These are phyloP conservation scores for Helenozyma rhizophorensis DNA, from an alignment of 805 yeast genomes.

Conservation along the genomic window DNA sequence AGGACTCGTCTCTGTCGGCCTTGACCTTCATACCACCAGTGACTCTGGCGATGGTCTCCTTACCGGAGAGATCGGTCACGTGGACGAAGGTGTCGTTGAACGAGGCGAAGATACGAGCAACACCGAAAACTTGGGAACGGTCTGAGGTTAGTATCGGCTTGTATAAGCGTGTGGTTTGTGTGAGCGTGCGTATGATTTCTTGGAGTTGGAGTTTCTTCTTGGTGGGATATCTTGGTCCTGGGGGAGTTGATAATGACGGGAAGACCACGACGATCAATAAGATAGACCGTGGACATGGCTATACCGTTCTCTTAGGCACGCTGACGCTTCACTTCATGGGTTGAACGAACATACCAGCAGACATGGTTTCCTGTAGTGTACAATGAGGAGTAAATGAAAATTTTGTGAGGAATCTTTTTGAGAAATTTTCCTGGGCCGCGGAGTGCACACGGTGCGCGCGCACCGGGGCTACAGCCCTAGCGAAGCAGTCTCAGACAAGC, in stretches of 20 bases:
- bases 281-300: too few relatives aligned
- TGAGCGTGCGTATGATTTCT: too few relatives aligned
- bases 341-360: constrained; percentile 17
- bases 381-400: constrained; percentile 14
- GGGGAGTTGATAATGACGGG: too few relatives aligned
- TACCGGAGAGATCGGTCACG: constrained; percentile 98
- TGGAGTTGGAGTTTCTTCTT: too few relatives aligned
- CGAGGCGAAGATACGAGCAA: constrained; percentile 99
- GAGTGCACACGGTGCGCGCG: constrained; percentile 8
- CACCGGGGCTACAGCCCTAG: constrained; percentile 16
- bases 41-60: constrained; percentile 99
- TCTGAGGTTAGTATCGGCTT: constrained; percentile 42
- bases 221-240: too few relatives aligned
- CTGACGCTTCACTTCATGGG: too few relatives aligned
- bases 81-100: constrained; percentile 99
- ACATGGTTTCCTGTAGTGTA: constrained; percentile 16
- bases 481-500: too few relatives aligned
- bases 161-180: too few relatives aligned
- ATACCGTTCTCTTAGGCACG: too few relatives aligned
- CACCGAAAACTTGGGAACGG: constrained; percentile 99
- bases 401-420: constrained; percentile 8
- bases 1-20: constrained; percentile 99
- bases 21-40: constrained; percentile 99
- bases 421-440: constrained; percentile 18
- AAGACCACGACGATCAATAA: too few relatives aligned